Percentiles rank a stretch among this genome's conserved stretches.
Conservation (phyloP, 2,329 filamentous ascomycete genomes). For the Annulohypoxylon truncatum region DNA sequence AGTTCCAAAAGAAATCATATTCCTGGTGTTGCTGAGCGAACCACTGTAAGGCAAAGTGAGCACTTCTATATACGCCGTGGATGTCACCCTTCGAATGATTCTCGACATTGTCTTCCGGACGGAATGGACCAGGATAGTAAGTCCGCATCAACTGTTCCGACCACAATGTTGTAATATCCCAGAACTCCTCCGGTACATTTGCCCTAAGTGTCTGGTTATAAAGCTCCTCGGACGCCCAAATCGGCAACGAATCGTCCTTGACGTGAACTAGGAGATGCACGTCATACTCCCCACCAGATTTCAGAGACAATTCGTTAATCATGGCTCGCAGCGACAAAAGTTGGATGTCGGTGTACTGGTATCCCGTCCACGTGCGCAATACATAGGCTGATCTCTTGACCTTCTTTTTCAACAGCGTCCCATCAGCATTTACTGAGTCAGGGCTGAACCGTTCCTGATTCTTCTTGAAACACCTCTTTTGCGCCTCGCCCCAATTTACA, state of each 20-base stretch:
- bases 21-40: constrained; percentile 59
- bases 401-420: constrained; percentile 25
- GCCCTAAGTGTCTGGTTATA: constrained; percentile 66
- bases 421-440: constrained; percentile 8
- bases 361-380: constrained; percentile 74
- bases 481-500: constrained; percentile 51
- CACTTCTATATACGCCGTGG: constrained; percentile 63
- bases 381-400: constrained; percentile 67
- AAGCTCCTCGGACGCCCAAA: constrained; percentile 46
- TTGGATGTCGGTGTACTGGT: constrained; percentile 72
- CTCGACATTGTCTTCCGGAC: constrained; percentile 63
- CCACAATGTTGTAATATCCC: constrained; percentile 75
- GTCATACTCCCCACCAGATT: constrained; percentile 74
- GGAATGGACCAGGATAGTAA: constrained; percentile 70
- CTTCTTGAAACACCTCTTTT: constrained; percentile 54
- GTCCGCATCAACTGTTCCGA: constrained; percentile 74
- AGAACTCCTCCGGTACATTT: constrained; percentile 72
- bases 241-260: constrained; percentile 57
- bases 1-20: constrained; percentile 62
- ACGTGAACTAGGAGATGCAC: constrained; percentile 64
- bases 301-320: constrained; percentile 71
- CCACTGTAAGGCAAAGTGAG: constrained; percentile 59
- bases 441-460: constrained; percentile 64
- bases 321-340: constrained; percentile 73
- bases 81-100: constrained; percentile 57